Conservation (phyloP, 352 stramenopile species). For the Phytophthora pistaciae region DNA sequence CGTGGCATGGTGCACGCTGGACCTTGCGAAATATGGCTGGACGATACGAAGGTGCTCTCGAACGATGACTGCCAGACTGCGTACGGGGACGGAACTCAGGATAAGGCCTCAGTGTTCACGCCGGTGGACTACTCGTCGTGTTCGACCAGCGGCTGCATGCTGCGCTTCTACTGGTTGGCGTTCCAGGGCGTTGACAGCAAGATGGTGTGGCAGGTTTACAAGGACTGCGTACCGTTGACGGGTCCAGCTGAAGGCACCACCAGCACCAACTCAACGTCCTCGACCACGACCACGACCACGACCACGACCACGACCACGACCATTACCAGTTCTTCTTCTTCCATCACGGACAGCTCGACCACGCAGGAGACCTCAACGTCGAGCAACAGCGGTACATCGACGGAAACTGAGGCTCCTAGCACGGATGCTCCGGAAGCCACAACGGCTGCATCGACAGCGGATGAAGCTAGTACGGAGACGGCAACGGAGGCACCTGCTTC, state of each 20-base stretch:
- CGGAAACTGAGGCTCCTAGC: slow-evolving; percentile 7
- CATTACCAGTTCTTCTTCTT: background rate
- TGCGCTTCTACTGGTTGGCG: slow-evolving; percentile 42
- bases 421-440: slow-evolving; percentile 14
- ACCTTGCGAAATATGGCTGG: slow-evolving; percentile 35
- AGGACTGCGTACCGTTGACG: slow-evolving; percentile 34
- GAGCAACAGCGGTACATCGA: slow-evolving; percentile 16
- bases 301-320: slow-evolving; percentile 17
- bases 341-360: slow-evolving; percentile 5
- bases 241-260: slow-evolving; percentile 18
- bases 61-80: slow-evolving; percentile 40
- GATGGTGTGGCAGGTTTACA: slow-evolving; percentile 43
- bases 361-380: slow-evolving; percentile 5
- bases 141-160: slow-evolving; percentile 31
- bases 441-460: background rate
- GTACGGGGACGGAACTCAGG: slow-evolving; percentile 28
- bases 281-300: slow-evolving; percentile 10
- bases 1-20: slow-evolving; percentile 29
- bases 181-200: slow-evolving; percentile 34
- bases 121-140: slow-evolving; percentile 44
- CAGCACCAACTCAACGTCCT: slow-evolving; percentile 30
- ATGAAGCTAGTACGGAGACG: slow-evolving; percentile 10
- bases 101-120: slow-evolving; percentile 32
- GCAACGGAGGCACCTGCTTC: slow-evolving; percentile 14
- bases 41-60: slow-evolving; percentile 30